Evolutionary conservation across 1,284 basidiomycete genomes (phyloP).

Genomic region (Papiliotrema nemorosa): DNA sequence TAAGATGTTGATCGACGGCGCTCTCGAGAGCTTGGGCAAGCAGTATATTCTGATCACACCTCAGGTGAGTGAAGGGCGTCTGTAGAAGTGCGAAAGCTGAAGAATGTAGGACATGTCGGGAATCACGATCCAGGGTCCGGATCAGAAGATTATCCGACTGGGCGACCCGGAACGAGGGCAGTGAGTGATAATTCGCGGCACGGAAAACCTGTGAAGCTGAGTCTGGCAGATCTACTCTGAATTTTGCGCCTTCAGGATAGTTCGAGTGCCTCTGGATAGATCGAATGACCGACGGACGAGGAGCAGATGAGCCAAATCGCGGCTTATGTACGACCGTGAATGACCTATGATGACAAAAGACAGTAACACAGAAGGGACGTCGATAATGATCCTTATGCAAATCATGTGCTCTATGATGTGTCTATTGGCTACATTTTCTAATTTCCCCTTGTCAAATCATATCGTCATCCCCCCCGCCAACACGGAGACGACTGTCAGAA

Average conservation of each 20-base stretch:
- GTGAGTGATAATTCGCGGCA: constrained; percentile 12
- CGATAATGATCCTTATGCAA: too few relatives aligned
- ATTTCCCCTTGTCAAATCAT: background rate
- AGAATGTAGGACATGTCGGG: constrained; percentile 40
- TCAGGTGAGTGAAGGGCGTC: constrained; percentile 29
- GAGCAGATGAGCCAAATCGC: too few relatives aligned
- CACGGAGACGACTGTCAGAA: too few relatives aligned
- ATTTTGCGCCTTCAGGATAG: background rate
- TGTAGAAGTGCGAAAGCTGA: constrained; percentile 1
- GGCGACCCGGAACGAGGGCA: constrained; percentile 41
- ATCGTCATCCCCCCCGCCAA: too few relatives aligned
- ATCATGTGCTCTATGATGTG: background rate
- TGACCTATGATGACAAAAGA: too few relatives aligned
- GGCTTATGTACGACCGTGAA: too few relatives aligned
- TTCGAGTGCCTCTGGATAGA: too few relatives aligned
- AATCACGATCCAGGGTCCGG: constrained; percentile 24
- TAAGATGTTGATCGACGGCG: constrained; percentile 68
- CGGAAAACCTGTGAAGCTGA: background rate
- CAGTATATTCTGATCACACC: constrained; percentile 93
- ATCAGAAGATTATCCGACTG: constrained; percentile 38
- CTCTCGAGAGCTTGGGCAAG: constrained; percentile 74
- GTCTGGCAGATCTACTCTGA: constrained; percentile 1
- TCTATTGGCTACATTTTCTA: background rate
- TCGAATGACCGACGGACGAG: too few relatives aligned
- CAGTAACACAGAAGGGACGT: too few relatives aligned